Base-by-base conservation (phyloP, 148 eudicot species). In the Arbutus unedo region DNA sequence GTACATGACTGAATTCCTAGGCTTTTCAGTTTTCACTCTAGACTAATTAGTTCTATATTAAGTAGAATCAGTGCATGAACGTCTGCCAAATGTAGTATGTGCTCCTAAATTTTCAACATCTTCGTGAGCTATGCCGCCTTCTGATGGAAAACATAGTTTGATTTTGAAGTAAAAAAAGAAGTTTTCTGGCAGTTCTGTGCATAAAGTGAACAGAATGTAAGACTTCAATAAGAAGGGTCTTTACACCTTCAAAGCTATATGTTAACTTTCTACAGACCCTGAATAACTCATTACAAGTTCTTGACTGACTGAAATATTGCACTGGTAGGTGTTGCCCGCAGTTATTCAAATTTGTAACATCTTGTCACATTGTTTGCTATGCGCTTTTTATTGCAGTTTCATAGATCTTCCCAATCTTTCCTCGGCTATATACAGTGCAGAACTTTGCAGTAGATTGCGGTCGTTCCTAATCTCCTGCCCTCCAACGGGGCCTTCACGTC, bases 401-500 rank as follows among this genome's bases (percentile, higher is more conserved):
- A 82, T 94, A 66, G 98, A 94, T 84, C 95, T 94, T 38, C 98
- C 97, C 18, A 92, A 94, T 87, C 93, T 94, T 72, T 91, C 95
- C 49, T 86, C 98, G 82, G 87, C 97, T 21, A 94, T 94, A 83
- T 94, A 93, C 73, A 93, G 97, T 45, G 91, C 87, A 55, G 98
- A 94, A 73, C 93, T 93, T 59, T 91, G 91, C 88, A 90, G 83
- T 74, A 89, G 97, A 79, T 87, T 93, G 81, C 90, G 91, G 8
- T 92, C 90, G 18, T 94, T 92, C 85, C 91, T 94, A 64, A 86
- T 91, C 74, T 90, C 97, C 67, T 94, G 93, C 83, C 97, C 98
- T 81, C 98, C 98, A 18, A 53, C 90, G 14, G 94, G 95, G n/a
- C 98, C 97, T 49, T 89, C 93, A 43, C 93, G 93, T 53, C 92